These are phyloP conservation scores for Westerdykella ornata DNA, from an alignment of 2,329 filamentous ascomycete species.

Conservation along the genomic window DNA sequence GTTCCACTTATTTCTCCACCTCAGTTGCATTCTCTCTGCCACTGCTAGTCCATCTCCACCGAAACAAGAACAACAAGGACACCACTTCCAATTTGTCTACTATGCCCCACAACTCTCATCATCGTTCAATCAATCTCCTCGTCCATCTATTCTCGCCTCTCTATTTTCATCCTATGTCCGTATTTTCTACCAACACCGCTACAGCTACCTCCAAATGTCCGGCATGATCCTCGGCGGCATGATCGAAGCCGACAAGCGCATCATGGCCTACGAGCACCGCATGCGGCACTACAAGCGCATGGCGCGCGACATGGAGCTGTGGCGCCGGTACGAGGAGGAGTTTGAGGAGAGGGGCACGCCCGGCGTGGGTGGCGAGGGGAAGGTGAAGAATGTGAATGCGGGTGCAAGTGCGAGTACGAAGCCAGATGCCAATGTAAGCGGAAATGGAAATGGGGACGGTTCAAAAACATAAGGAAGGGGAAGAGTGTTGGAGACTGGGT, in stretches of 20 bases:
- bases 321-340: slow-evolving; percentile 61
- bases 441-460: no score
- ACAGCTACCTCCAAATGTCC: slow-evolving; percentile 76
- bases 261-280: slow-evolving; percentile 60
- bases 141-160: slow-evolving; percentile 1
- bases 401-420: not conserved
- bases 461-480: no score
- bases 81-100: no score
- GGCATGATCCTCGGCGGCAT: slow-evolving; percentile 74
- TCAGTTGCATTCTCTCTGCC: not conserved
- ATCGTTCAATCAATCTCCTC: not conserved
- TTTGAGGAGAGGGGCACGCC: slow-evolving; percentile 41
- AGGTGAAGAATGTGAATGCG: slow-evolving; percentile 11
- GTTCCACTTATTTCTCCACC: not conserved
- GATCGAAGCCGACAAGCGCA: slow-evolving; percentile 64
- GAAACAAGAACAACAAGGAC: no score
- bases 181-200: not conserved
- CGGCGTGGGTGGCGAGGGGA: slow-evolving; percentile 31
- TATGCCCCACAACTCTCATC: not conserved
- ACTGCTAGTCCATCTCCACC: not conserved
- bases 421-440: no score
- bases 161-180: not conserved
- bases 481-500: no score
- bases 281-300: slow-evolving; percentile 60
- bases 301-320: slow-evolving; percentile 59